Evolutionary conservation across 257 asterid genomes (phyloP), one percentile per base, ranked within the genome.

Genomic region (Nicotiana benthamiana): DNA sequence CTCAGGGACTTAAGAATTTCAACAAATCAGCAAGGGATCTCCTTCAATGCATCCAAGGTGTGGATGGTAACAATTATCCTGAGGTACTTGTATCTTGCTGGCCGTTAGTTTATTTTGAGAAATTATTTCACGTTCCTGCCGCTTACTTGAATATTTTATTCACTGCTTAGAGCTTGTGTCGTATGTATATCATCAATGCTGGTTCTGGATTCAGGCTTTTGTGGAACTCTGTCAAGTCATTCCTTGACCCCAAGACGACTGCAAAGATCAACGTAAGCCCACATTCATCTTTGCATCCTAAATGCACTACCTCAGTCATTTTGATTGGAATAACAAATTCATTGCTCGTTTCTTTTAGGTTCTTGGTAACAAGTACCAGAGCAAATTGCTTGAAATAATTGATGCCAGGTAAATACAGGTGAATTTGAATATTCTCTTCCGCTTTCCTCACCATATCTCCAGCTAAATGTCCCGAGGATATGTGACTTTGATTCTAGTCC

Each of bases 141-240:
- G 27, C 78, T 74, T 74, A 74, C 43, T 46, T 74, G 16, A 48
- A 61, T 40, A 59, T 34, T 24, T 48, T 59, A 17, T 36, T 64
- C 59, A 63, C 78, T 17, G 77, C 68, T 61, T 85, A 96, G 99
- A 91, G 97, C 46, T 88, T 96, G 77, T 90, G 87, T 83, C 97
- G 97, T 79, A 96, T 96, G 99, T 96, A 83, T 86, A 96, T 96
- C 79, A 91, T 96, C 93, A 94, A 96, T 59, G 99, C 98, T 20
- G 99, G 99, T n/a, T 91, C 97, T 1, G 99, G 99, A 65, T 96
- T 94, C 84, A 91, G 98, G 95, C 93, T 96, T 81, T 86, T 94
- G 89, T 96, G 99, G 99, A 93, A 89, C 93, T 94, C 97, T 0
- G 92, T 96, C 43, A 96, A 96, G 87, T 90, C 97, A 26, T 96